These are phyloP conservation scores for Dictyostelium intermedium DNA, from an alignment of 78 protist genomes.

Conservation along the genomic window DNA sequence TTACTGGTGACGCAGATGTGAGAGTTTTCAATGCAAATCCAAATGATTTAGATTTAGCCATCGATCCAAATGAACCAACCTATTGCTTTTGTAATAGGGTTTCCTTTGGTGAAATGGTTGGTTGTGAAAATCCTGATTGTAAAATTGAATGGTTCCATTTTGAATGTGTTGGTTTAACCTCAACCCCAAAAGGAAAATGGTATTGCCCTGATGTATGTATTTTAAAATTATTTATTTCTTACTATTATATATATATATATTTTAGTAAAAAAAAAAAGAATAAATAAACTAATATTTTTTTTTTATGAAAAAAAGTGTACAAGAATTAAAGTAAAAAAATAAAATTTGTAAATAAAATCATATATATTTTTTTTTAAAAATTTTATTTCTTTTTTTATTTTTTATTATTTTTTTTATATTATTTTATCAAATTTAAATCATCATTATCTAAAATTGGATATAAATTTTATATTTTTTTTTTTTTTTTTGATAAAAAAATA, in stretches of 20 bases:
- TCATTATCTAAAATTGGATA: not conserved
- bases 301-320: too few species aligned
- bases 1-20: not conserved
- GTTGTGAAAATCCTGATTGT: constrained; percentile 90
- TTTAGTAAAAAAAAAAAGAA: too few species aligned
- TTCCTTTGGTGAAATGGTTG: constrained; percentile 94
- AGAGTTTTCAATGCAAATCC: constrained; percentile 22
- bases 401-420: too few species aligned
- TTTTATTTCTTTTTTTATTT: too few species aligned
- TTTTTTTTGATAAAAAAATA: not conserved
- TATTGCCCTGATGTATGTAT: not conserved
- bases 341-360: too few species aligned
- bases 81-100: constrained; percentile 91
- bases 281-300: not conserved
- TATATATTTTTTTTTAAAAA: too few species aligned
- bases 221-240: not conserved
- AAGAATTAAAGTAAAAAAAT: too few species aligned
- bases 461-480: too few species aligned
- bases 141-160: constrained; percentile 92
- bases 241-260: too few species aligned
- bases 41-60: constrained; percentile 87
- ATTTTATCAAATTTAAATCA: not conserved
- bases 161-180: constrained; percentile 86
- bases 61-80: constrained; percentile 93
- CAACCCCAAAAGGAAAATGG: constrained; percentile 82